Conservation (phyloP, 306 rosid species). For the Cicer chorassanicum region DNA sequence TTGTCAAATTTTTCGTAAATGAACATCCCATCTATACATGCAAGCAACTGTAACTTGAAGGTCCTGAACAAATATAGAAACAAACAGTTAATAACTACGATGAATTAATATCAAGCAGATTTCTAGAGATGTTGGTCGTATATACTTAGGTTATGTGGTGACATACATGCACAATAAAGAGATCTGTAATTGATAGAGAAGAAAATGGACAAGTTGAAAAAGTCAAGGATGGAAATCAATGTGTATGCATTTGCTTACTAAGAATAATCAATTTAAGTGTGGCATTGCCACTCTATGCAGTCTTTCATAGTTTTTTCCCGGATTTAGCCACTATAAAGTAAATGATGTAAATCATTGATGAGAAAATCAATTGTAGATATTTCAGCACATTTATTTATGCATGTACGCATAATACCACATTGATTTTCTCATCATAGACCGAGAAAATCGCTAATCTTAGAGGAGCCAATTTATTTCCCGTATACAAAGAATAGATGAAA, state of each 20-base stretch:
- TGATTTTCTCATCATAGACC: neutral
- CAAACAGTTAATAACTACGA: constrained; percentile 14
- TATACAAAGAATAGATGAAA: constrained; percentile 20
- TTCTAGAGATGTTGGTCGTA: neutral
- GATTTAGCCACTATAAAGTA: neutral
- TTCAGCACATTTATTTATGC: neutral
- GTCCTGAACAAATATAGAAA: constrained; percentile 53
- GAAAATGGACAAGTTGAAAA: neutral
- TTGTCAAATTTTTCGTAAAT: constrained; percentile 64
- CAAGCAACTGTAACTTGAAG: constrained; percentile 62
- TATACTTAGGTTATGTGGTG: neutral
- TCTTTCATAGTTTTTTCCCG: neutral
- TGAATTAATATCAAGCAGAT: constrained; percentile 1
- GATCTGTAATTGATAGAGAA: constrained; percentile 9
- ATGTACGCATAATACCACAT: neutral
- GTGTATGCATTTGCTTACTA: neutral
- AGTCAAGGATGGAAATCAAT: constrained; percentile 1
- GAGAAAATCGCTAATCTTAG: neutral
- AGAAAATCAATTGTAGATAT: neutral
- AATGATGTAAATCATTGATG: neutral
- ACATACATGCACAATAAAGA: constrained; percentile 11
- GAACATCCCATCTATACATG: constrained; percentile 82
- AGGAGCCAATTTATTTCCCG: neutral
- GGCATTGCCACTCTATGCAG: neutral
- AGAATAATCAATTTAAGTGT: neutral